Evolutionary conservation across 2,329 filamentous ascomycete species (phyloP), one percentile per base, ranked within the genome.

Genomic region (Acephala macrosclerotiorum): DNA sequence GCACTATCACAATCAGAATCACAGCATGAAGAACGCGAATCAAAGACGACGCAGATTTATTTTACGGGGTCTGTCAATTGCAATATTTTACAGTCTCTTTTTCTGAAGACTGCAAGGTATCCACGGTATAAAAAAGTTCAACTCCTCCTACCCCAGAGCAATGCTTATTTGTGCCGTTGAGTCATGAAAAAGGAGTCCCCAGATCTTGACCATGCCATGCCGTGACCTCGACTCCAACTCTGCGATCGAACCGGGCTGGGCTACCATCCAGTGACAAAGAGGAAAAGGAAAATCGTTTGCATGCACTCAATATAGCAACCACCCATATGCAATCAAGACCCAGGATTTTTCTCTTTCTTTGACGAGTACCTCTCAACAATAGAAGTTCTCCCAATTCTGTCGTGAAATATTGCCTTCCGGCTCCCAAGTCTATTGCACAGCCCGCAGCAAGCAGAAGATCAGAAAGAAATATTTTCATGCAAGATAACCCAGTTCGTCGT

Each of bases 401-500:
- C 55, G 55, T 57, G 20, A 57, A 33, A 56, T 58, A 42, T 42
- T 53, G 56, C 35, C 53, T 53, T 55, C 47, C 53, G 51, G 55
- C 63, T 49, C 26, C 61, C 59, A 60, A 63, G 58, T 65, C 67
- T 65, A 69, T 29, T 60, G 58, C 65, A 69, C 63, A 65, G 64
- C 45, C 16, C 36, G 40, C n/a, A 57, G 49, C 38, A 55, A 60
- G 45, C 38, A 60, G 55, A 65, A 64, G 58, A 47, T 29, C 45
- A 57, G 22, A 60, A 61, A 58, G 38, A 53, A 38, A 59, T 40
- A 16, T 58, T 26, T 66, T 86, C 87, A 97, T 74, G 95, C 95
- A 71, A 98, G 89, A 79, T 98, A 98, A 64, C 95, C 93, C 67
- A 99, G 86, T 77, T 97, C 94, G 76, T 98, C 96, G 62, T 93